A percentile compares a stretch with the other conserved stretches of the same genome.
Conservation (phyloP, 257 asterid genomes). For the Salvia hispanica region DNA sequence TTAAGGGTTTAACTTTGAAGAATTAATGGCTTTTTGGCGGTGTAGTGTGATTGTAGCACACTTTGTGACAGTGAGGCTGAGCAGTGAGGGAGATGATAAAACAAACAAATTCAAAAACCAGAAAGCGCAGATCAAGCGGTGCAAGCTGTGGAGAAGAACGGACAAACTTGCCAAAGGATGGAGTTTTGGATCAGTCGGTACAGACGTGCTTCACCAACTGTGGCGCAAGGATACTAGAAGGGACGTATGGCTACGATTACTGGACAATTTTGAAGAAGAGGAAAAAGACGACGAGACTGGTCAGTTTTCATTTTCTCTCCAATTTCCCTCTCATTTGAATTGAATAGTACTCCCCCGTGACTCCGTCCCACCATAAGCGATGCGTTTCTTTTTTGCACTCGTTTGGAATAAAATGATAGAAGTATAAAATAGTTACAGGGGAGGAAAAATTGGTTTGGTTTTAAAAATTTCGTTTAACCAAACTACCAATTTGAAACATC, state of each 20-base stretch:
- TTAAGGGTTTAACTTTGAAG: too few relatives aligned
- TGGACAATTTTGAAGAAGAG: neutral
- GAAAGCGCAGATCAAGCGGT: neutral
- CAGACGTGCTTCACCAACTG: neutral
- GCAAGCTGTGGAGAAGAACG: neutral
- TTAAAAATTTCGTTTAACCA: too few relatives aligned
- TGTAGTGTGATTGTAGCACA: neutral
- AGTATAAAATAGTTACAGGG: too few relatives aligned
- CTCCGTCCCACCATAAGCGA: too few relatives aligned
- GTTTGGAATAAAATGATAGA: too few relatives aligned
- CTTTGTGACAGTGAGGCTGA: neutral
- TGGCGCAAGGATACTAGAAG: neutral
- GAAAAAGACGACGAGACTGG: too few relatives aligned
- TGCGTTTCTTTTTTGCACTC: too few relatives aligned
- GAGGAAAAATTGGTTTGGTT: too few relatives aligned
- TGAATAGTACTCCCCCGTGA: too few relatives aligned
- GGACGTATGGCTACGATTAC: slow-evolving; percentile 1
- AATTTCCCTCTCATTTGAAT: too few relatives aligned
- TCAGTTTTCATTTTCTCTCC: too few relatives aligned
- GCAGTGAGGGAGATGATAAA: neutral
- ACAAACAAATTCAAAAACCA: neutral
- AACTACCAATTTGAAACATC: too few relatives aligned
- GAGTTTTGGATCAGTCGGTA: slow-evolving; percentile 2
- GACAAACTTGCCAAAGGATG: slow-evolving; percentile 25
- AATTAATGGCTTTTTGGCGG: neutral